A percentile compares a stretch with the other conserved stretches of the same genome.
These are phyloP conservation scores for Metarhizium brunneum DNA, from an alignment of 2,329 filamentous ascomycete species.

Conservation along the genomic window DNA sequence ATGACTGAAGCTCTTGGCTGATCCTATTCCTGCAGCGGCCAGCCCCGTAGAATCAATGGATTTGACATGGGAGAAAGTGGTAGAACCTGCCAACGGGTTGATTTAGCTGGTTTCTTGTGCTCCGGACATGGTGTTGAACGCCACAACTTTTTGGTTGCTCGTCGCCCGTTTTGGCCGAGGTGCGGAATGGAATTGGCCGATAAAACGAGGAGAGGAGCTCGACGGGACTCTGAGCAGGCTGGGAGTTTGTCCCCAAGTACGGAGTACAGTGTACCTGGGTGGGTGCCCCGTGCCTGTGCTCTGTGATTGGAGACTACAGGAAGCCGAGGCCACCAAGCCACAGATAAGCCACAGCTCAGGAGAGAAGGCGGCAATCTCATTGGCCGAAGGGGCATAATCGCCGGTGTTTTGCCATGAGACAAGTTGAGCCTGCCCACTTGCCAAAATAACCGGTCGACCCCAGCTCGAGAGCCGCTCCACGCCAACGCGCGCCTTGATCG, in stretches of 20 bases:
- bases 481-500: slow-evolving; percentile 8
- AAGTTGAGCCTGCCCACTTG: slow-evolving; percentile 1
- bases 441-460: slow-evolving; percentile 4
- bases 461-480: slow-evolving; percentile 4
- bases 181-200: not conserved
- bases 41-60: not conserved
- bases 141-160: not conserved
- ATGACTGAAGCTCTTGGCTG: not conserved
- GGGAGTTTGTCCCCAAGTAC: not conserved
- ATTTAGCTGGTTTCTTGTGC: not conserved
- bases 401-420: not conserved
- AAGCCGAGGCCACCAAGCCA: not conserved
- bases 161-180: not conserved
- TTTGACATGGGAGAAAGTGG: not conserved
- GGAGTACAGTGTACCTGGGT: not conserved
- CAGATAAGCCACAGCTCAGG: not conserved
- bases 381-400: not conserved
- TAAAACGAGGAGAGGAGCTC: not conserved
- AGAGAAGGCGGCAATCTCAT: not conserved
- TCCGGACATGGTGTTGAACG: not conserved
- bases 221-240: not conserved
- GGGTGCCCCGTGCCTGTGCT: too few species aligned
- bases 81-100: not conserved
- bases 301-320: not conserved
- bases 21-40: not conserved